Evolutionary conservation across 2,329 filamentous ascomycete species (phyloP).

Genomic region (Ophiostoma novo-ulmi): DNA sequence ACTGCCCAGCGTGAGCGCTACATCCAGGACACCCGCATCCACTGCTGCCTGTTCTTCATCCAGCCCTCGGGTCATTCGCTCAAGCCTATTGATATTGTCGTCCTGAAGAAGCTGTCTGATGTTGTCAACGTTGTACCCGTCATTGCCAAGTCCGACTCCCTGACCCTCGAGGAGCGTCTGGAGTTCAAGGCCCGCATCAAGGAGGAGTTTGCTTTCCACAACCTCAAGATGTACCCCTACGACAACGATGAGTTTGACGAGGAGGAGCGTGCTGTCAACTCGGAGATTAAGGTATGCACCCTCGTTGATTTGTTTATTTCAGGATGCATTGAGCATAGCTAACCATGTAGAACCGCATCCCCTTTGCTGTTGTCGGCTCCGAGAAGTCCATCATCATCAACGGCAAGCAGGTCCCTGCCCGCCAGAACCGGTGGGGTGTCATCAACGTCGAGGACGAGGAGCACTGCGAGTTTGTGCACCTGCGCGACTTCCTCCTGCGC

Average conservation of each 20-base stretch:
- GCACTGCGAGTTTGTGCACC: constrained; percentile 98
- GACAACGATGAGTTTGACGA: constrained; percentile 98
- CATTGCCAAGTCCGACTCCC: constrained; percentile 94
- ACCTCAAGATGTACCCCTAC: constrained; percentile 99
- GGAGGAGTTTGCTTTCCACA: constrained; percentile 99
- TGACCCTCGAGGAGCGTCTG: constrained; percentile 91
- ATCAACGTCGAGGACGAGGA: constrained; percentile 99
- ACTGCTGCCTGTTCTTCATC: constrained; percentile 99
- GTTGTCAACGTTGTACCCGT: constrained; percentile 99
- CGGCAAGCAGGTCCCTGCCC: constrained; percentile 93
- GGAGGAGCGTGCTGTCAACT: constrained; percentile 89
- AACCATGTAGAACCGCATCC: constrained; percentile 69
- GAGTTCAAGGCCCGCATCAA: constrained; percentile 99
- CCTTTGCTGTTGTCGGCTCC: constrained; percentile 95
- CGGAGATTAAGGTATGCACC: constrained; percentile 80
- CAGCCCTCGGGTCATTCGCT: constrained; percentile 96
- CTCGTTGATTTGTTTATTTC: background rate
- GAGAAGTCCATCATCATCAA: constrained; percentile 97
- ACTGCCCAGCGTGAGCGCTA: constrained; percentile 98
- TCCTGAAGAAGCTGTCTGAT: constrained; percentile 98
- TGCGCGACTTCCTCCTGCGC: constrained; percentile 96
- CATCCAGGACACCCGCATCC: constrained; percentile 97
- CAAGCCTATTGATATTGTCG: constrained; percentile 99
- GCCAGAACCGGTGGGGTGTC: constrained; percentile 98
- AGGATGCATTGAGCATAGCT: background rate